Conservation (phyloP, 805 yeast genomes). For the Candida coquimbonensis region DNA sequence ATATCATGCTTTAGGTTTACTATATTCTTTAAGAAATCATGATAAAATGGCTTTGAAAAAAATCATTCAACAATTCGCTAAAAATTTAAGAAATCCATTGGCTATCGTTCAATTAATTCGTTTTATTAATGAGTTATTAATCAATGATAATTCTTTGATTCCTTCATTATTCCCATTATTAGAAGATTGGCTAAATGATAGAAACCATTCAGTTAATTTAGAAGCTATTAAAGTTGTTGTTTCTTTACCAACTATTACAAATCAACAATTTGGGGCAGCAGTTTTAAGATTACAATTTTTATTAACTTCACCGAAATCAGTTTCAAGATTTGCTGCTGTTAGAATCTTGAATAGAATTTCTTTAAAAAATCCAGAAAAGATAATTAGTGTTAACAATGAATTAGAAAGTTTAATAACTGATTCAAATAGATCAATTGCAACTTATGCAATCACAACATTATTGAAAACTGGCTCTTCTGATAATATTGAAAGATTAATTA, state of each 20-base stretch:
- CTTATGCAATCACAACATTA: slow-evolving; percentile 93
- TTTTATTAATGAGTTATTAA: slow-evolving; percentile 63
- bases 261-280: slow-evolving; percentile 64
- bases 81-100: slow-evolving; percentile 66
- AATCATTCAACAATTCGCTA: slow-evolving; percentile 70
- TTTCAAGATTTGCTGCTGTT: slow-evolving; percentile 89
- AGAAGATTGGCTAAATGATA: slow-evolving; percentile 65
- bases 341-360: slow-evolving; percentile 84
- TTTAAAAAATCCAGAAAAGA: slow-evolving; percentile 69
- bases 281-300: slow-evolving; percentile 68
- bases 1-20: slow-evolving; percentile 90
- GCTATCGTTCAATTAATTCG: slow-evolving; percentile 84
- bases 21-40: slow-evolving; percentile 81
- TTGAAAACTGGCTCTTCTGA: slow-evolving; percentile 92
- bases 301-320: slow-evolving; percentile 80
- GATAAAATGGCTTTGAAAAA: slow-evolving; percentile 93
- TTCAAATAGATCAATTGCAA: slow-evolving; percentile 84
- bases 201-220: slow-evolving; percentile 82
- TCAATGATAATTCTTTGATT: slow-evolving; percentile 60
- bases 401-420: slow-evolving; percentile 84
- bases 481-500: slow-evolving; percentile 80
- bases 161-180: slow-evolving; percentile 58
- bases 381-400: slow-evolving; percentile 74
- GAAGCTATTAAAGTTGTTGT: slow-evolving; percentile 70
- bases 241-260: slow-evolving; percentile 36